Base-by-base conservation (phyloP, 2,329 filamentous ascomycete genomes). In the Phoma herbarum region DNA sequence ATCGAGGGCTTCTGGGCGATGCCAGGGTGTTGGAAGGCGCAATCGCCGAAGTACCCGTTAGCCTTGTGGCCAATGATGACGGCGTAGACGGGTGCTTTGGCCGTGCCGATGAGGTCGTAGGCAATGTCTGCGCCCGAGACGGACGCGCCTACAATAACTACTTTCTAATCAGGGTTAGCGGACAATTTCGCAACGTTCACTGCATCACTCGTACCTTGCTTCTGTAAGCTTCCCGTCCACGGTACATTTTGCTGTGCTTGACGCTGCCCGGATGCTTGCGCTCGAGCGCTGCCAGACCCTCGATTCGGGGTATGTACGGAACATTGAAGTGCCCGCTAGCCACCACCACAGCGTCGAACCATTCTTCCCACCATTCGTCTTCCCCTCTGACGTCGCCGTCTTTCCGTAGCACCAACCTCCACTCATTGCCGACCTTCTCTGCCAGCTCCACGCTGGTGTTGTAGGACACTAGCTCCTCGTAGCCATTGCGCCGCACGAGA, bases 121-220 rank as follows among this genome's bases (percentile, higher is more conserved):
- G 84, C 81, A 12, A 88, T 88, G 65, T 90, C 88, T 26, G 85
- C 83, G 0, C 84, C 87, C 0, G 87, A 90, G 3, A 89, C 86
- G 0, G 85, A 88, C 1, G 85, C 87, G 3, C 88, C 87, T 1
- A 90, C 85, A 0, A 88, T 81, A 0, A 90, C 78, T 0, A 89
- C 84, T 58, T 78, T 81, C 84, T 87, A 29, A 44, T 31, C 2
- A 16, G 9, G 9, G n/a, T 64, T 14, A 67, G 58, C 47, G 5
- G 35, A 37, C n/a, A 6, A 18, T 20, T 1, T 8, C 20, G 35
- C 16, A 20, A 12, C 2, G n/a, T 39, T 39, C 35, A 2, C 8
- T 39, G 35, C 14, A 20, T 14, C 18, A 22, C 22, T 18, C 59
- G 26, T 23, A 83, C 82, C 77, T 84, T 85, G 12, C 68, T 78